A percentile compares a stretch with the other conserved stretches of the same genome.
Conservation (phyloP, 2,329 filamentous ascomycete species). For the Curvularia verruculosa region DNA sequence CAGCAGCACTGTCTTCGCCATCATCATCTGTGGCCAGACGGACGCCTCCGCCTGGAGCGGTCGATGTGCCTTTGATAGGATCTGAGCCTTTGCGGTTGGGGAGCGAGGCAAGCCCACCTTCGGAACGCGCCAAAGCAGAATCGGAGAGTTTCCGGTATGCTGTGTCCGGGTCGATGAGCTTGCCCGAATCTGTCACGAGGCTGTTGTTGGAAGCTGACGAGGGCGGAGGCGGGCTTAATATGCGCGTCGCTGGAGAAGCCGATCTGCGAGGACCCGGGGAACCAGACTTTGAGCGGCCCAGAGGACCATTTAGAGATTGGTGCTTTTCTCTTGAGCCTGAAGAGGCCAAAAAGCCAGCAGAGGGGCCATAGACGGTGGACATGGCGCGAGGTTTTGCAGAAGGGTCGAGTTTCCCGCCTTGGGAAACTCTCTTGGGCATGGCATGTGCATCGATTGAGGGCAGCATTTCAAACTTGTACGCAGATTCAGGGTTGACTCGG, state of each 20-base stretch:
- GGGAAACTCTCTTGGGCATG: slow-evolving; percentile 51
- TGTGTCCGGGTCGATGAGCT: slow-evolving; percentile 69
- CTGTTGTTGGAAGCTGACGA: slow-evolving; percentile 49
- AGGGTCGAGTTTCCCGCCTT: slow-evolving; percentile 51
- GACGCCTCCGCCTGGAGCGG: slow-evolving; percentile 57
- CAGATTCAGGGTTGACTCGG: slow-evolving; percentile 48
- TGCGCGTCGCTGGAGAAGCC: slow-evolving; percentile 48
- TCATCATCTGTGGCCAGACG: slow-evolving; percentile 60
- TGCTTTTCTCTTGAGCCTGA: slow-evolving; percentile 44
- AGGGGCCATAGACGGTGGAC: slow-evolving; percentile 50
- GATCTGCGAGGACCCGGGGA: slow-evolving; percentile 49
- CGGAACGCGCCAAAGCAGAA: slow-evolving; percentile 68
- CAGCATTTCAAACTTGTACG: slow-evolving; percentile 55
- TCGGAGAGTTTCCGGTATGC: slow-evolving; percentile 76
- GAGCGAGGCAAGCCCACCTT: slow-evolving; percentile 67
- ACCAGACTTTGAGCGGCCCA: slow-evolving; percentile 47
- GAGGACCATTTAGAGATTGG: slow-evolving; percentile 48
- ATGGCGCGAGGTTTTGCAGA: slow-evolving; percentile 51
- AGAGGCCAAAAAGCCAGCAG: slow-evolving; percentile 29
- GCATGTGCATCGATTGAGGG: slow-evolving; percentile 53
- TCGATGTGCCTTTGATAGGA: slow-evolving; percentile 47
- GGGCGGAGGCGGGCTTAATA: slow-evolving; percentile 56
- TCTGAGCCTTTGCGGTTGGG: slow-evolving; percentile 56
- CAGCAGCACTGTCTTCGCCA: slow-evolving; percentile 62
- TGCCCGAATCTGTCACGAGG: slow-evolving; percentile 65